phyloP scores from a whole-genome alignment of 2,329 filamentous ascomycete species.

The Paecilomyces dactylethromorphus region DNA sequence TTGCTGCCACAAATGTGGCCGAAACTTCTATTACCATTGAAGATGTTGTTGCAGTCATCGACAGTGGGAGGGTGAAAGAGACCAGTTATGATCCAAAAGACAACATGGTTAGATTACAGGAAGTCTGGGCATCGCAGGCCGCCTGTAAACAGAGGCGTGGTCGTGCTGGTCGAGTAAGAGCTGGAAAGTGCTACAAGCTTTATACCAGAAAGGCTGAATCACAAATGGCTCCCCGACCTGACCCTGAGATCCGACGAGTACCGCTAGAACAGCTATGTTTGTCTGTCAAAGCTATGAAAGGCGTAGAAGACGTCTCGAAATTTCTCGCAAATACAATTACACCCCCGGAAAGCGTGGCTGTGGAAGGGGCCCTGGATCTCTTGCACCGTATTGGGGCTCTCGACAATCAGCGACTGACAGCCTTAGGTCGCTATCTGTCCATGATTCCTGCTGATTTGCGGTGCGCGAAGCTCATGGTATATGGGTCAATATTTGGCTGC shows the following conservation, averaged over 20 bases:
- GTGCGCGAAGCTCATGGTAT: constrained; percentile 91
- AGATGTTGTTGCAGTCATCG: constrained; percentile 92
- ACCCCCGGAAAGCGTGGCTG: constrained; percentile 76
- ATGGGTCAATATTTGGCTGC: constrained; percentile 88
- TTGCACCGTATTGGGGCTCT: constrained; percentile 82
- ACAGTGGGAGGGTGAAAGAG: constrained; percentile 92
- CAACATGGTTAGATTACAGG: constrained; percentile 89
- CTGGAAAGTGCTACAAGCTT: constrained; percentile 89
- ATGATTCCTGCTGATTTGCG: constrained; percentile 91
- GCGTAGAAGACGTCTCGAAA: constrained; percentile 68
- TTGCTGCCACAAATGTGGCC: constrained; percentile 92
- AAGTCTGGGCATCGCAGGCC: constrained; percentile 90
- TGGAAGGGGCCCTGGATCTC: constrained; percentile 75
- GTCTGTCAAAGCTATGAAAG: constrained; percentile 85
- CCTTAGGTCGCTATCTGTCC: constrained; percentile 84
- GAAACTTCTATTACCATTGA: constrained; percentile 99
- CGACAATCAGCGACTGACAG: constrained; percentile 78
- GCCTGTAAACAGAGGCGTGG: constrained; percentile 92
- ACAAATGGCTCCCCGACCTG: constrained; percentile 79
- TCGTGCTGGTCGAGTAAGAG: constrained; percentile 85
- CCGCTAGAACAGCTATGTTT: constrained; percentile 91
- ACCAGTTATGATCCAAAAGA: constrained; percentile 87
- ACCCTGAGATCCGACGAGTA: constrained; percentile 89
- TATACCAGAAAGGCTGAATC: constrained; percentile 79
- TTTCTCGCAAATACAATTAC: constrained; percentile 86